Percentiles rank a stretch among this genome's conserved stretches.
Conservation (phyloP, 2,329 filamentous ascomycete species). For the Hymenoscyphus salicellus region DNA sequence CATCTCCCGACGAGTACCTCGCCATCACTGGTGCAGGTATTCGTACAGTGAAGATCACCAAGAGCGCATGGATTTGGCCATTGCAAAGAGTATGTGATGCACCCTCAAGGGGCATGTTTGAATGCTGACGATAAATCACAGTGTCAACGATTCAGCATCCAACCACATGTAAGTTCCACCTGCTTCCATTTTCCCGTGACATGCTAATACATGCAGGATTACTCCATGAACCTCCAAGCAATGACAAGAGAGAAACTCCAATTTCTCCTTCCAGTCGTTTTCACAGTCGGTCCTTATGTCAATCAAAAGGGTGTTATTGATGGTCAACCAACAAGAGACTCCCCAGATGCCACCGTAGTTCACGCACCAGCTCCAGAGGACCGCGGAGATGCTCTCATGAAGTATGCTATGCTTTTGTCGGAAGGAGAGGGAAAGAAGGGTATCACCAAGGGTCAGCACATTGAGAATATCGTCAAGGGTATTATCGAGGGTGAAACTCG, state of each 20-base stretch:
- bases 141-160: conserved; percentile 49
- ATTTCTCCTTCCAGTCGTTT: conserved; percentile 77
- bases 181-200: background rate
- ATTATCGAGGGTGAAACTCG: conserved; percentile 88
- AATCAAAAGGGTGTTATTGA: conserved; percentile 47
- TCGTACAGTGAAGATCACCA: conserved; percentile 71
- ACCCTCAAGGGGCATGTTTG: background rate
- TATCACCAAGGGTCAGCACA: conserved; percentile 49
- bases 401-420: conserved; percentile 78
- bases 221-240: conserved; percentile 76
- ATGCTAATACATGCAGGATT: conserved; percentile 44
- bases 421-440: conserved; percentile 51
- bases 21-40: conserved; percentile 80
- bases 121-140: conserved; percentile 19
- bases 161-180: conserved; percentile 55
- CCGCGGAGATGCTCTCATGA: conserved; percentile 64
- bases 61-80: conserved; percentile 70
- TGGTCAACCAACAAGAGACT: conserved; percentile 31
- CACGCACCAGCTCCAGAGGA: conserved; percentile 42
- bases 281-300: conserved; percentile 79
- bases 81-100: conserved; percentile 56
- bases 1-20: conserved; percentile 78
- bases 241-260: conserved; percentile 90
- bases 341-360: conserved; percentile 6
- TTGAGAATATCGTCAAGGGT: conserved; percentile 82